These are phyloP conservation scores for Phyllosticta citriasiana DNA, from an alignment of 2,329 filamentous ascomycete species.

Conservation along the genomic window DNA sequence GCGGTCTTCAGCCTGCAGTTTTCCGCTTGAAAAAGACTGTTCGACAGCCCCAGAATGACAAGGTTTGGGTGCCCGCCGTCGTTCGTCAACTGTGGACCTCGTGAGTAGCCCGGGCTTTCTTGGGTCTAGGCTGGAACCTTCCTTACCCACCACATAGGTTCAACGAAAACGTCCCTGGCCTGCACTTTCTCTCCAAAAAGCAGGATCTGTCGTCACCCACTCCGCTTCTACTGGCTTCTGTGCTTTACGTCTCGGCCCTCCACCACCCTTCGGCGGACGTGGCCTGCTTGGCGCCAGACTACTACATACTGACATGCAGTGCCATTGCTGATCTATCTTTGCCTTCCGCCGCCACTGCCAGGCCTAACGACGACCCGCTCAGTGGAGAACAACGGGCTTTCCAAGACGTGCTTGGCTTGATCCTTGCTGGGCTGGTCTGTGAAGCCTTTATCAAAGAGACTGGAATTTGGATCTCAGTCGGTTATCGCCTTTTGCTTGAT, in stretches of 20 bases:
- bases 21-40: constrained; percentile 20
- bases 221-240: constrained; percentile 35
- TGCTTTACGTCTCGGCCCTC: constrained; percentile 32
- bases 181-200: constrained; percentile 37
- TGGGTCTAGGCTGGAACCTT: background rate
- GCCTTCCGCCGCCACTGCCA: constrained; percentile 18
- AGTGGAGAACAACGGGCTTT: constrained; percentile 32
- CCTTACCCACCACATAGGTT: constrained; percentile 23
- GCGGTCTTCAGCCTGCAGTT: constrained; percentile 23
- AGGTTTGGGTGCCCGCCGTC: constrained; percentile 24
- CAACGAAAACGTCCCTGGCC: constrained; percentile 35
- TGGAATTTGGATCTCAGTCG: constrained; percentile 36
- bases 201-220: constrained; percentile 34
- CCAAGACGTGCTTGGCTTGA: constrained; percentile 33
- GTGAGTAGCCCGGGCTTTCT: constrained; percentile 13
- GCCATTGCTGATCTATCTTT: constrained; percentile 34
- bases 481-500: constrained; percentile 33
- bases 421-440: constrained; percentile 32
- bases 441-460: constrained; percentile 35
- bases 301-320: constrained; percentile 29
- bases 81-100: constrained; percentile 29
- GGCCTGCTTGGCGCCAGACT: constrained; percentile 28
- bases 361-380: constrained; percentile 12
- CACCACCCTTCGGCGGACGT: constrained; percentile 25
- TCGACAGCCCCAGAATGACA: constrained; percentile 14